Percentiles rank a stretch among this genome's conserved stretches.
These are phyloP conservation scores for Ustilago curta DNA, from an alignment of 1,284 basidiomycete genomes.

Conservation along the genomic window DNA sequence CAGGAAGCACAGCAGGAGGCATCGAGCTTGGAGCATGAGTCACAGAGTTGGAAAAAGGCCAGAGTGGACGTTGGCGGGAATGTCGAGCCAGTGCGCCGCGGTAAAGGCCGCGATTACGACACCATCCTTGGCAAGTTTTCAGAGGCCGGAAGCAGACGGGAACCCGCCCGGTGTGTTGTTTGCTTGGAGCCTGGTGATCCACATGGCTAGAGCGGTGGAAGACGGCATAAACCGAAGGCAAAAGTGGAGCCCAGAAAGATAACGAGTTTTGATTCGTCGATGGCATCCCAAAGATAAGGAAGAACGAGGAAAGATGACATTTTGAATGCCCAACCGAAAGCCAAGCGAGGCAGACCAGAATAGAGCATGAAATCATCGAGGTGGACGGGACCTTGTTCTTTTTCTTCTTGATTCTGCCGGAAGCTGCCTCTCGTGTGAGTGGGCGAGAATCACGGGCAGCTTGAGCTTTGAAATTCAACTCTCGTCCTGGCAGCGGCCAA, in stretches of 20 bases:
- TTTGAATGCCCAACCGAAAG: not conserved
- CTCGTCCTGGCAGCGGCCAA: not conserved
- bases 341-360: not conserved
- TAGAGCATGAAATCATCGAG: not conserved
- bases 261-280: constrained; percentile 35
- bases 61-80: constrained; percentile 10
- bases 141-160: constrained; percentile 19
- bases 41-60: not conserved
- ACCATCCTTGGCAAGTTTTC: not conserved
- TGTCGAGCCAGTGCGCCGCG: constrained; percentile 1
- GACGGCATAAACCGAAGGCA: constrained; percentile 1
- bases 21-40: not conserved
- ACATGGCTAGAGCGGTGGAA: constrained; percentile 1
- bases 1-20: not conserved
- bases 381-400: too few relatives aligned
- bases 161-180: constrained; percentile 14
- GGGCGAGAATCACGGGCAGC: not conserved
- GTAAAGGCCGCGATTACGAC: constrained; percentile 27
- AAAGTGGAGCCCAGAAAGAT: constrained; percentile 18
- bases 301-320: constrained; percentile 1
- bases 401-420: too few relatives aligned
- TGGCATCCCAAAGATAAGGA: constrained; percentile 29
- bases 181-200: too few relatives aligned
- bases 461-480: not conserved
- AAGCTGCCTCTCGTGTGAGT: not conserved